A percentile compares a stretch with the other conserved stretches of the same genome.
Evolutionary conservation across 306 rosid genomes (phyloP).

Genomic region (Abrus precatorius): DNA sequence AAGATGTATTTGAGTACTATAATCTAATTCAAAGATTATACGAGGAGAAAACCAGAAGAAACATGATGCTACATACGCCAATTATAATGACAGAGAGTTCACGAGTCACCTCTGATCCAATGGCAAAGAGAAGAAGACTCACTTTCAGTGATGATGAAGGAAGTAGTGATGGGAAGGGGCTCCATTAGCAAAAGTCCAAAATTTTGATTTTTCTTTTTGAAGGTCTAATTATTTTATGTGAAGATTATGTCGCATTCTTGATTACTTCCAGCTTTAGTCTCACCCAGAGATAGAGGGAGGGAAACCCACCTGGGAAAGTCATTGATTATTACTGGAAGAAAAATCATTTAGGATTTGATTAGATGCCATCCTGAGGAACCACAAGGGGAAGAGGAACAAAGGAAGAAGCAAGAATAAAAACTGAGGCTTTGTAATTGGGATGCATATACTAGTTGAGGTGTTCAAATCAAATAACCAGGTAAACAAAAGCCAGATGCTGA

Average conservation of each 20-base stretch:
- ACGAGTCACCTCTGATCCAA: slow-evolving; percentile 51
- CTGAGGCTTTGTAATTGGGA: slow-evolving; percentile 53
- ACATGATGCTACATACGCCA: slow-evolving; percentile 47
- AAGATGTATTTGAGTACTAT: slow-evolving; percentile 63
- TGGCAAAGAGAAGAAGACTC: slow-evolving; percentile 68
- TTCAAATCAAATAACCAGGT: slow-evolving; percentile 45
- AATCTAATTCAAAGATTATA: slow-evolving; percentile 61
- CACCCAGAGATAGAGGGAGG: slow-evolving; percentile 32
- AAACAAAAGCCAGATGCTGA: slow-evolving; percentile 49
- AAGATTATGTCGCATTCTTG: slow-evolving; percentile 43
- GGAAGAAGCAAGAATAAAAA: slow-evolving; percentile 44
- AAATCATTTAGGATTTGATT: slow-evolving; percentile 50
- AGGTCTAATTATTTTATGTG: slow-evolving; percentile 39
- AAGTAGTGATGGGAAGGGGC: slow-evolving; percentile 56
- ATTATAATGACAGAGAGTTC: slow-evolving; percentile 53
- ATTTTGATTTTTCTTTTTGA: slow-evolving; percentile 24
- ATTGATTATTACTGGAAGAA: slow-evolving; percentile 45
- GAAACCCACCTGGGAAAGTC: slow-evolving; percentile 36
- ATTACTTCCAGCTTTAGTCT: slow-evolving; percentile 40
- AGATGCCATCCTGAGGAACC: slow-evolving; percentile 42
- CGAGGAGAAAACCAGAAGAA: slow-evolving; percentile 51
- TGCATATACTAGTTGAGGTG: slow-evolving; percentile 48
- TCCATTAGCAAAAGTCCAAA: slow-evolving; percentile 43
- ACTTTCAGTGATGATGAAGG: slow-evolving; percentile 54
- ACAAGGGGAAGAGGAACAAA: slow-evolving; percentile 35